Conservation (phyloP, 2,329 filamentous ascomycete species). For the Chrysosphaeria jannelii region DNA sequence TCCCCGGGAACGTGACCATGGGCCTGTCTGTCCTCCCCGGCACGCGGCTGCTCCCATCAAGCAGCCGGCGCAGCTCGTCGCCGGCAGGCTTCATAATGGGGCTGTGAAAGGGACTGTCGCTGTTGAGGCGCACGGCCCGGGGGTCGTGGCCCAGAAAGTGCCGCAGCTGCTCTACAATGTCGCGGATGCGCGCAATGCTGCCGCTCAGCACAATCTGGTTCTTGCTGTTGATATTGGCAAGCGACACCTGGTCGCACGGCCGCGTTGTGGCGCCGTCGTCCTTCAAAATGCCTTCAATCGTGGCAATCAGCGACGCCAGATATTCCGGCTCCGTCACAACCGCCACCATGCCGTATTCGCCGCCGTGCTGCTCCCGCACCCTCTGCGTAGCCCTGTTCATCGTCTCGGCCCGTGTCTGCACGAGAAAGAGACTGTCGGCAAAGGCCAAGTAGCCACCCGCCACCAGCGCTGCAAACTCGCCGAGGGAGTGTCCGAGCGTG, state of each 20-base stretch:
- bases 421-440: constrained; percentile 45
- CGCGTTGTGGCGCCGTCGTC: neutral
- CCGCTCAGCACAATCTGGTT: constrained; percentile 90
- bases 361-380: constrained; percentile 35
- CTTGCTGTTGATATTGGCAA: constrained; percentile 85
- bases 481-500: constrained; percentile 67
- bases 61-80: constrained; percentile 35
- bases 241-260: constrained; percentile 41
- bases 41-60: constrained; percentile 26
- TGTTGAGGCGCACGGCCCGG: constrained; percentile 57
- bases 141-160: constrained; percentile 85
- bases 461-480: constrained; percentile 77
- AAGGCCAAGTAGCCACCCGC: constrained; percentile 57
- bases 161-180: constrained; percentile 53
- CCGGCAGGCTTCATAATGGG: constrained; percentile 73
- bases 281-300: constrained; percentile 18
- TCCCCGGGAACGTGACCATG: constrained; percentile 44
- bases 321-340: constrained; percentile 64
- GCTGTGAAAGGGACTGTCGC: constrained; percentile 72
- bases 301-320: constrained; percentile 34
- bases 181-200: constrained; percentile 53
- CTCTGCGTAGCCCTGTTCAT: constrained; percentile 50
- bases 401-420: constrained; percentile 46
- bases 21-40: constrained; percentile 24
- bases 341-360: constrained; percentile 83